These are phyloP conservation scores for Dicorynia guianensis DNA, from an alignment of 306 rosid genomes.

Conservation along the genomic window DNA sequence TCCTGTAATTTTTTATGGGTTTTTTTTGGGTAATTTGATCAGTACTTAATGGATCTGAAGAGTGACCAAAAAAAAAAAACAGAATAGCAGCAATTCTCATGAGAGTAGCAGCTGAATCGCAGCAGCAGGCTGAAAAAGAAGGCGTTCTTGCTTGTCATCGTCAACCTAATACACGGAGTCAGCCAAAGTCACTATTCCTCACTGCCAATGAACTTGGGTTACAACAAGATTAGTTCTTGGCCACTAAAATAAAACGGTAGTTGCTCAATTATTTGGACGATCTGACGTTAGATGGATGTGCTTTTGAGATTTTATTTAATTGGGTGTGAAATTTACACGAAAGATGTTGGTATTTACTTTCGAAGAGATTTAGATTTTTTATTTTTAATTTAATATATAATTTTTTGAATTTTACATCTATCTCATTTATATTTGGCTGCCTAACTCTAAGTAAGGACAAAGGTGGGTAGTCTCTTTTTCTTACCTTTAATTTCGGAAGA, in stretches of 20 bases:
- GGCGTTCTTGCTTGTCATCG: slow-evolving; percentile 79
- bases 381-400: too few species aligned
- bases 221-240: slow-evolving; percentile 72
- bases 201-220: slow-evolving; percentile 93
- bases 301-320: not conserved
- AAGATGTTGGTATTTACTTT: too few species aligned
- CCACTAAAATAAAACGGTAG: slow-evolving; percentile 2
- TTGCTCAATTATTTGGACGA: not conserved
- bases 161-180: slow-evolving; percentile 64
- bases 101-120: slow-evolving; percentile 91
- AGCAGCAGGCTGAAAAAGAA: slow-evolving; percentile 80
- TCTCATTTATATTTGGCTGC: too few species aligned
- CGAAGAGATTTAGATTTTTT: too few species aligned
- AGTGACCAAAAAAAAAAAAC: too few species aligned
- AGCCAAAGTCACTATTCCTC: slow-evolving; percentile 88
- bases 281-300: not conserved
- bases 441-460: too few species aligned
- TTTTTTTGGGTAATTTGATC: not conserved
- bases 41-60: slow-evolving; percentile 73
- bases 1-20: not conserved
- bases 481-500: too few species aligned
- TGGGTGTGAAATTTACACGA: not conserved
- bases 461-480: too few species aligned
- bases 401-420: too few species aligned
- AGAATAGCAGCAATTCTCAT: slow-evolving; percentile 83